Conservation (phyloP, 2,329 filamentous ascomycete genomes). For the Penicillium sp. region DNA sequence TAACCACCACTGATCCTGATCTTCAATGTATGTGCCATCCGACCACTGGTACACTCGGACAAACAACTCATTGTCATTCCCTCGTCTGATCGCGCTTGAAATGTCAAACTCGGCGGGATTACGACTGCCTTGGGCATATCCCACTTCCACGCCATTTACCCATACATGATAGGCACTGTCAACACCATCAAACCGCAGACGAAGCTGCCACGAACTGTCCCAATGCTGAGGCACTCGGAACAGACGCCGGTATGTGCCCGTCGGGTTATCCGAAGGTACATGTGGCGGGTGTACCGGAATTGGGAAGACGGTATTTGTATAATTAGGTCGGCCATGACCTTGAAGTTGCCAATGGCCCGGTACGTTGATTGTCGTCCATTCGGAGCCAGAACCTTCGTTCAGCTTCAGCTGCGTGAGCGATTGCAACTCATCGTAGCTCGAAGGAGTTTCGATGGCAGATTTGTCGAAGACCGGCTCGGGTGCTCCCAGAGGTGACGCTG, state of each 20-base stretch:
- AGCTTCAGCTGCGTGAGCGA: not conserved
- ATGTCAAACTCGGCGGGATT: constrained; percentile 70
- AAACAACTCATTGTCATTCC: constrained; percentile 58
- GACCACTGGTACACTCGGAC: constrained; percentile 67
- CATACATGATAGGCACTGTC: constrained; percentile 64
- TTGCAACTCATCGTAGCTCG: not conserved
- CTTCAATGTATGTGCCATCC: constrained; percentile 64
- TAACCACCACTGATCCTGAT: constrained; percentile 64
- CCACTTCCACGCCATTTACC: constrained; percentile 61
- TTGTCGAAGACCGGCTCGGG: constrained; percentile 21
- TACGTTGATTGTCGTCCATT: constrained; percentile 46
- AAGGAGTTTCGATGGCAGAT: not conserved
- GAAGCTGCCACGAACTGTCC: constrained; percentile 42
- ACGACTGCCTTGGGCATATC: constrained; percentile 65
- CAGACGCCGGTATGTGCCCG: constrained; percentile 55
- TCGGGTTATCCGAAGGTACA: constrained; percentile 60
- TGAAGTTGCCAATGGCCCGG: constrained; percentile 68
- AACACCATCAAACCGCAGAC: constrained; percentile 58
- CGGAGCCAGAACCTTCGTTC: not conserved
- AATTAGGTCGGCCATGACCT: constrained; percentile 62
- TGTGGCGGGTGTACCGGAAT: constrained; percentile 62
- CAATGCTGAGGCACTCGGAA: constrained; percentile 48
- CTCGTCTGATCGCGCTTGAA: constrained; percentile 47
- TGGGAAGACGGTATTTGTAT: constrained; percentile 63
- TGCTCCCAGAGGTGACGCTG: constrained; percentile 44